Evolutionary conservation across 345 rosid species (phyloP).

Genomic region (Balakata baccata): DNA sequence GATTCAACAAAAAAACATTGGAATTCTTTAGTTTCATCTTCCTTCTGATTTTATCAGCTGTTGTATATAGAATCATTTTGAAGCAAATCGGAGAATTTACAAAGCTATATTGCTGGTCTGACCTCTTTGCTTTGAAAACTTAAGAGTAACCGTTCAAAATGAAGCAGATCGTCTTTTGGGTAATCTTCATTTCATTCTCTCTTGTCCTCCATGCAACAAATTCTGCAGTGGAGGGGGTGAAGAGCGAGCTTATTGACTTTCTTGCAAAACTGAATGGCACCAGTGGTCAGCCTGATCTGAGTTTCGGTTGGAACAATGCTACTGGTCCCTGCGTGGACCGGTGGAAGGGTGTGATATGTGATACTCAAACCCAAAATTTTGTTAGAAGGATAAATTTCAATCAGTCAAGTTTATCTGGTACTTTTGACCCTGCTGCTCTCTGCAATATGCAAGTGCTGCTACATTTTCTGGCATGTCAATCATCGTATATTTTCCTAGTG

Average conservation of each 20-base stretch:
- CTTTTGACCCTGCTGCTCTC: slow-evolving; percentile 37
- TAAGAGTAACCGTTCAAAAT: slow-evolving; percentile 18
- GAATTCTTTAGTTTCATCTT: neutral
- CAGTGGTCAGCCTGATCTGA: slow-evolving; percentile 21
- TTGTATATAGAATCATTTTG: neutral
- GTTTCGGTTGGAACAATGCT: slow-evolving; percentile 32
- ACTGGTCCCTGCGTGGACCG: slow-evolving; percentile 45
- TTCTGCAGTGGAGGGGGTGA: slow-evolving; percentile 26
- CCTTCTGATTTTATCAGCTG: neutral
- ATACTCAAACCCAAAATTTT: slow-evolving; percentile 10
- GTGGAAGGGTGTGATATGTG: slow-evolving; percentile 39
- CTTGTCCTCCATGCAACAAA: slow-evolving; percentile 20
- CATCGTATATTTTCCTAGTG: too few species aligned
- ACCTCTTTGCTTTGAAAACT: slow-evolving; percentile 14
- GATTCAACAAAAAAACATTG: neutral
- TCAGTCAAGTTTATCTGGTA: slow-evolving; percentile 37
- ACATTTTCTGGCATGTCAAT: too few species aligned
- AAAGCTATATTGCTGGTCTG: slow-evolving; percentile 11
- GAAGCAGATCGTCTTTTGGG: slow-evolving; percentile 28
- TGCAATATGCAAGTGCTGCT: slow-evolving; percentile 38
- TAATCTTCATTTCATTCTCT: slow-evolving; percentile 21
- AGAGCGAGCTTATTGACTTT: slow-evolving; percentile 24
- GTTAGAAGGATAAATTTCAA: slow-evolving; percentile 30
- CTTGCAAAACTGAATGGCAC: slow-evolving; percentile 31
- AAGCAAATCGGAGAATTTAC: neutral